Conservation (phyloP, 192 early-diverging fungal species). For the Umbelopsis vinacea region DNA sequence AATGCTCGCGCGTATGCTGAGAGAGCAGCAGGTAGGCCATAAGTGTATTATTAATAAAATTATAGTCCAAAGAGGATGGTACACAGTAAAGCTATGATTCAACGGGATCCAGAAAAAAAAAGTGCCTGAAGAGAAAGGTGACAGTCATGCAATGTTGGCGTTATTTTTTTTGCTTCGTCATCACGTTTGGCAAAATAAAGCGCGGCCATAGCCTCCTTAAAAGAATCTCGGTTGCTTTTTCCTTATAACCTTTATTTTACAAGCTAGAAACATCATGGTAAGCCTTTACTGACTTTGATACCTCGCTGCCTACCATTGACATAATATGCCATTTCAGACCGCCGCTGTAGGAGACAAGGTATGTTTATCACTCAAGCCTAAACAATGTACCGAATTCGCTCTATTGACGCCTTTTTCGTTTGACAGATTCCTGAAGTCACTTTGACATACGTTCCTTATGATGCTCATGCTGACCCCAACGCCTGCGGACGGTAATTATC, state of each 20-base stretch:
- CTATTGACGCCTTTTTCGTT: neutral
- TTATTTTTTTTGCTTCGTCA: neutral
- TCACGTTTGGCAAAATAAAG: neutral
- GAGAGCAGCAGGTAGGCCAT: too few relatives aligned
- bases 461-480: conserved; percentile 24
- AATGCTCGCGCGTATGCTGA: too few relatives aligned
- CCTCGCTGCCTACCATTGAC: neutral
- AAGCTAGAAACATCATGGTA: neutral
- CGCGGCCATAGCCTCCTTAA: neutral
- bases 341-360: conserved; percentile 17
- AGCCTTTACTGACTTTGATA: neutral
- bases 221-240: neutral
- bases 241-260: neutral
- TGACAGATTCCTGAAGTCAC: conserved; percentile 30
- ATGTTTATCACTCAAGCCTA: neutral
- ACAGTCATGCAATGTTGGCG: too few relatives aligned
- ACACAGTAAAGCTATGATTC: too few relatives aligned
- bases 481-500: conserved; percentile 27
- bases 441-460: conserved; percentile 36
- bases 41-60: too few relatives aligned
- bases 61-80: too few relatives aligned
- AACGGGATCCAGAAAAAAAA: too few relatives aligned
- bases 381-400: neutral
- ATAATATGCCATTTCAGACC: neutral
- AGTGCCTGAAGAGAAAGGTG: too few relatives aligned